phyloP scores from a whole-genome alignment of 169 alveolate species.

The Eimeria praecox region DNA sequence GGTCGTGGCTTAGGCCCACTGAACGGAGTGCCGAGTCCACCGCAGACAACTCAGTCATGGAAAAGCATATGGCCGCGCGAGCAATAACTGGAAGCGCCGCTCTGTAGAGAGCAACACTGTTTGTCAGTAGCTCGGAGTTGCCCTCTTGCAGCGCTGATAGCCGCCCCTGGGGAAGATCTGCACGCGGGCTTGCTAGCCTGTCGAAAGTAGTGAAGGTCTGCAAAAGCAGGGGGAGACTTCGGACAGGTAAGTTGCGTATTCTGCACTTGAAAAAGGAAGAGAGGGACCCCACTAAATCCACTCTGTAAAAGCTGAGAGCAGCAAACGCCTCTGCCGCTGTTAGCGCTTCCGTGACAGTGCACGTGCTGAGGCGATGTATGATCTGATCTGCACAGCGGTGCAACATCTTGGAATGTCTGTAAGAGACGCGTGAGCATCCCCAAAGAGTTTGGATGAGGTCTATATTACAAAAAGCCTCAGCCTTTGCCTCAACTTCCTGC shows the following conservation, averaged over 20 bases:
- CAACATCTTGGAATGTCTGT: conserved; percentile 24
- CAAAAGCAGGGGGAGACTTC: conserved; percentile 74
- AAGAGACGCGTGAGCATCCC: conserved; percentile 42
- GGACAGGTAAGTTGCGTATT: conserved; percentile 54
- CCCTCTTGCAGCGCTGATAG: neutral
- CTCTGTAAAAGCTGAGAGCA: conserved; percentile 29
- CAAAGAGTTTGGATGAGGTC: conserved; percentile 77
- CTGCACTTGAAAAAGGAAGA: conserved; percentile 43
- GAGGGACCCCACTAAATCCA: conserved; percentile 51
- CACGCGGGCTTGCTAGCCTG: neutral
- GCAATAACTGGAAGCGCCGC: conserved; percentile 59
- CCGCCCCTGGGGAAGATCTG: neutral
- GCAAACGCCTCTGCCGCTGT: conserved; percentile 66
- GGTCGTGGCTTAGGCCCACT: conserved; percentile 67
- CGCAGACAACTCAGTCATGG: conserved; percentile 33
- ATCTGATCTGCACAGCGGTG: conserved; percentile 64
- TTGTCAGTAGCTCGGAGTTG: neutral
- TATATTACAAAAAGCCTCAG: conserved; percentile 39
- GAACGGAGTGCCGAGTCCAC: conserved; percentile 65
- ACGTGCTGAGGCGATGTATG: conserved; percentile 7
- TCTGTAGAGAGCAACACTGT: conserved; percentile 54
- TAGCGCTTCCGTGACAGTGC: conserved; percentile 60
- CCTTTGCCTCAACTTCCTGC: neutral
- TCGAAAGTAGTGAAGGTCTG: conserved; percentile 68
- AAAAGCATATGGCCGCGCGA: conserved; percentile 46